Evolutionary conservation across 768 basidiomycete species (phyloP).

Genomic region (Tulasnella calospora): DNA sequence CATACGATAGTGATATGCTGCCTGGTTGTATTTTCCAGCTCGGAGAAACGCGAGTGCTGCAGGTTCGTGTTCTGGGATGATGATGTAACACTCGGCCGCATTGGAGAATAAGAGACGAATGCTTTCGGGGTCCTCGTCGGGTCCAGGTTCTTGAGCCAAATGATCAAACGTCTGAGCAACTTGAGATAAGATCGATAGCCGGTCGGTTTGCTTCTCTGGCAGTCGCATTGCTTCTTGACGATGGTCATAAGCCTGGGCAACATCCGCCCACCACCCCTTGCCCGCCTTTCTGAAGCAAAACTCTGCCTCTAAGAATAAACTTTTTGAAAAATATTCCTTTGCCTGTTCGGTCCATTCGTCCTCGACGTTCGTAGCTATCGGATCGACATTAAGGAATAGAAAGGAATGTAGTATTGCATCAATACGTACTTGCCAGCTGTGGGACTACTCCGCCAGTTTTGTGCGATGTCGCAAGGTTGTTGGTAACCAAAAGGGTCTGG

Average conservation of each 20-base stretch:
- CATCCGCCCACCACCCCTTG: not conserved
- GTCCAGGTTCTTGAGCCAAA: not conserved
- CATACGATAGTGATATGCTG: constrained; percentile 19
- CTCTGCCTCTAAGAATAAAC: not conserved
- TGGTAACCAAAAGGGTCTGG: constrained; percentile 18
- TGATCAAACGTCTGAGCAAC: not conserved
- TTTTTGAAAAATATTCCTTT: constrained; percentile 1
- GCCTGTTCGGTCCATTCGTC: constrained; percentile 22
- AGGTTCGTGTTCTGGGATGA: not conserved
- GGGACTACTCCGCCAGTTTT: not conserved
- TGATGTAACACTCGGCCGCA: constrained; percentile 19
- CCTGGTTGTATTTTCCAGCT: constrained; percentile 25
- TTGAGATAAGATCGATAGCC: not conserved
- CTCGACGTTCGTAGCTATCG: not conserved
- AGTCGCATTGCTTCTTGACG: constrained; percentile 11
- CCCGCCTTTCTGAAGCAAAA: constrained; percentile 24
- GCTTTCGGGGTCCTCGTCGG: not conserved
- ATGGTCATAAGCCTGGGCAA: constrained; percentile 4
- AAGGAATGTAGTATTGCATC: not conserved
- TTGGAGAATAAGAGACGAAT: not conserved
- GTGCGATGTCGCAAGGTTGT: not conserved
- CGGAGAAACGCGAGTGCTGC: not conserved
- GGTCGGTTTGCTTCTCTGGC: not conserved
- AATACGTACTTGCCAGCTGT: constrained; percentile 17
- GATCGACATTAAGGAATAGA: not conserved